These are phyloP conservation scores for Nymphaea thermarum DNA, from an alignment of 164 flowering plant genomes.

Conservation along the genomic window DNA sequence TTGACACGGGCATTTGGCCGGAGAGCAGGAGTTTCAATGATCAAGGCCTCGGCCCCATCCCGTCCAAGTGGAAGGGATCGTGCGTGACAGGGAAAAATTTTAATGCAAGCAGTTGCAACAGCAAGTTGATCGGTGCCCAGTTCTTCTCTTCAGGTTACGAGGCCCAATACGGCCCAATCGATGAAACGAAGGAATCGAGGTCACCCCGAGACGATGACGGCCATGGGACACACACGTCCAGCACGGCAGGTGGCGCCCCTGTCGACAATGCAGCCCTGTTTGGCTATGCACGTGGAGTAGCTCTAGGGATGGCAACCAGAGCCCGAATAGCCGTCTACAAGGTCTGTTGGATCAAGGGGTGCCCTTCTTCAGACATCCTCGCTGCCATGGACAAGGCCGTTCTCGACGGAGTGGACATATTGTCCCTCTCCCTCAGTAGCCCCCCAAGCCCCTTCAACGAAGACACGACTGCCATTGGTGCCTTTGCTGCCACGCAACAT, in stretches of 20 bases:
- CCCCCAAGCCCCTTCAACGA: not conserved
- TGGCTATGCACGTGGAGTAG: conserved; percentile 22
- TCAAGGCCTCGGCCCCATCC: conserved; percentile 28
- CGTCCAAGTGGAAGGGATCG: conserved; percentile 52
- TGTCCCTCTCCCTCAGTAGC: conserved; percentile 23
- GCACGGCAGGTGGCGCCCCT: conserved; percentile 25
- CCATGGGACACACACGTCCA: conserved; percentile 29
- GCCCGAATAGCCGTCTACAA: conserved; percentile 19
- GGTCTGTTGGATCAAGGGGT: conserved; percentile 5
- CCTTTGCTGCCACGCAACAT: conserved; percentile 16
- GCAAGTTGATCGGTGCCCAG: conserved; percentile 10
- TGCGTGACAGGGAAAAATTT: conserved; percentile 26
- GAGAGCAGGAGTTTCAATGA: conserved; percentile 23
- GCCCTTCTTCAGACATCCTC: conserved; percentile 19
- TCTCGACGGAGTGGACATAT: conserved; percentile 27
- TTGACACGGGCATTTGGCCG: conserved; percentile 20
- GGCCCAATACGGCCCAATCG: conserved; percentile 7
- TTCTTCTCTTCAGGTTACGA: conserved; percentile 4
- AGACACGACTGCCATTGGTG: conserved; percentile 11
- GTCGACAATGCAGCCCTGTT: conserved; percentile 12
- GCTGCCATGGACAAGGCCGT: conserved; percentile 22
- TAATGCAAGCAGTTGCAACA: conserved; percentile 3
- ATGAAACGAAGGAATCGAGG: conserved; percentile 1
- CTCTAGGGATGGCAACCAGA: conserved; percentile 26
- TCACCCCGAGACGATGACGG: conserved; percentile 21